These are phyloP conservation scores for Colletotrichum euphorbiae DNA, from an alignment of 2,329 filamentous ascomycete species.

Conservation along the genomic window DNA sequence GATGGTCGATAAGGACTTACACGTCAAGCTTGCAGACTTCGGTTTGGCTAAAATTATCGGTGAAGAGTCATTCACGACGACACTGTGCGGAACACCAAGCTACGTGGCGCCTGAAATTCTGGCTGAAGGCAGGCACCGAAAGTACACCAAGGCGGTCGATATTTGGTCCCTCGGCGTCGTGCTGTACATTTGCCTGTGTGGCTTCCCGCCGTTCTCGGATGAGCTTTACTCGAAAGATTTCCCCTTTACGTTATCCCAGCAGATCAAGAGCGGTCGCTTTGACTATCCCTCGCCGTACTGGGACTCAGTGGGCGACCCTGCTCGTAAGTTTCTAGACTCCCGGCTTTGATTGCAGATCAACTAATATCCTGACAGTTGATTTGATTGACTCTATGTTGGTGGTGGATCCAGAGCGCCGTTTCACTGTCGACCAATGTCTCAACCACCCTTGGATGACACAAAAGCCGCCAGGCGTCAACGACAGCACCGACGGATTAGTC, in stretches of 20 bases:
- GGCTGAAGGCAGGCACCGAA: constrained; percentile 81
- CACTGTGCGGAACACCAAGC: constrained; percentile 94
- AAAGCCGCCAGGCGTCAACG: constrained; percentile 70
- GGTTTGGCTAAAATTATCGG: constrained; percentile 98
- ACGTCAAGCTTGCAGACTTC: constrained; percentile 95
- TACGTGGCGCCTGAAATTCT: constrained; percentile 98
- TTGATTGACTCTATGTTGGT: constrained; percentile 96
- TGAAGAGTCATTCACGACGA: constrained; percentile 97
- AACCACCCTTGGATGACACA: constrained; percentile 89
- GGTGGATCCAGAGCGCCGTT: constrained; percentile 85
- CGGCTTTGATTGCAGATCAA: neutral
- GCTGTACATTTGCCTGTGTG: constrained; percentile 95
- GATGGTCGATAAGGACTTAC: constrained; percentile 83
- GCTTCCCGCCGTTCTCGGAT: constrained; percentile 96
- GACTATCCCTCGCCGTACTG: constrained; percentile 98
- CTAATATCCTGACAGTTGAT: constrained; percentile 66
- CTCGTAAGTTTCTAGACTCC: constrained; percentile 61
- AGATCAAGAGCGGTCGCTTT: constrained; percentile 89
- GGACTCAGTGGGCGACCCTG: constrained; percentile 88
- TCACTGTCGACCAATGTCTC: constrained; percentile 90
- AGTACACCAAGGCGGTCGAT: constrained; percentile 95
- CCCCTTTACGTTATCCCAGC: constrained; percentile 86
- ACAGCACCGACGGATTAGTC: constrained; percentile 93
- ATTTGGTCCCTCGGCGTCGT: constrained; percentile 98
- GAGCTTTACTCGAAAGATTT: constrained; percentile 86